Conservation (phyloP, 2,329 filamentous ascomycete genomes). For the Sporothrix globosa region DNA sequence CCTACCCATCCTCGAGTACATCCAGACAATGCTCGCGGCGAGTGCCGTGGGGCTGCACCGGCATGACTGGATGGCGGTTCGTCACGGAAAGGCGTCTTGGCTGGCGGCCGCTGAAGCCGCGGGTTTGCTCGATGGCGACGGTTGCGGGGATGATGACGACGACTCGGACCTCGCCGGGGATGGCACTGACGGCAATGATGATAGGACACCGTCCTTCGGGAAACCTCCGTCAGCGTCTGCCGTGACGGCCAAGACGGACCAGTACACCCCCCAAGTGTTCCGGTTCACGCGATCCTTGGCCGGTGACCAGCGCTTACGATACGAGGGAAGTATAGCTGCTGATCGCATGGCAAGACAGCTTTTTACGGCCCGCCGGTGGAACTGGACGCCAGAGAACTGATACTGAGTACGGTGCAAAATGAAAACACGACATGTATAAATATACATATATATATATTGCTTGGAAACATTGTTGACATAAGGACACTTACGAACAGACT, state of each 20-base stretch:
- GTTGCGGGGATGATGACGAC: conserved; percentile 31
- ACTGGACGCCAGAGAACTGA: conserved; percentile 60
- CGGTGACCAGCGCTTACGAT: conserved; percentile 54
- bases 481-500: background rate
- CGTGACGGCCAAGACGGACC: background rate
- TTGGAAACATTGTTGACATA: background rate
- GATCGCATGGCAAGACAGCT: conserved; percentile 57
- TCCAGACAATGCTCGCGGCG: conserved; percentile 60
- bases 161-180: conserved; percentile 16
- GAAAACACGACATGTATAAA: background rate
- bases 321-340: conserved; percentile 54
- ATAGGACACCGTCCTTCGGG: conserved; percentile 28
- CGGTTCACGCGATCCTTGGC: conserved; percentile 56
- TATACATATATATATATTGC: background rate
- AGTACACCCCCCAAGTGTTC: conserved; percentile 43
- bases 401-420: no score
- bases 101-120: conserved; percentile 35
- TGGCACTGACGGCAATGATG: conserved; percentile 28
- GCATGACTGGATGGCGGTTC: conserved; percentile 52
- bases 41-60: conserved; percentile 50
- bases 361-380: conserved; percentile 61
- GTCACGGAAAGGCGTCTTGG: conserved; percentile 36
- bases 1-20: conserved; percentile 66
- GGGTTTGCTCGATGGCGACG: conserved; percentile 34
- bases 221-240: conserved; percentile 16